phyloP scores from a whole-genome alignment of 1,284 basidiomycete species.

The Leccinum griseonigrum region DNA sequence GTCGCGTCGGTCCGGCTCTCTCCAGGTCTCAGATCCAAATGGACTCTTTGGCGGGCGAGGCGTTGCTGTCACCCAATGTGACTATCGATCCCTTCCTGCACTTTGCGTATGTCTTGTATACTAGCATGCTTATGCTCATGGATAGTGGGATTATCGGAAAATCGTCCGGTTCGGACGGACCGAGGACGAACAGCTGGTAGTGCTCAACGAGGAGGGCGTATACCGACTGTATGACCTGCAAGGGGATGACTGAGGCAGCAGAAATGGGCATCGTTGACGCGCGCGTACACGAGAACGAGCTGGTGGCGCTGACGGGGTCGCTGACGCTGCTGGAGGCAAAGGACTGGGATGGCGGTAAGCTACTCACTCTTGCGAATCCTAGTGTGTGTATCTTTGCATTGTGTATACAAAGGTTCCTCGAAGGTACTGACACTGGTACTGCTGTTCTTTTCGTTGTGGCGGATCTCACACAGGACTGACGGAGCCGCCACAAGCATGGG shows the following conservation, averaged over 20 bases:
- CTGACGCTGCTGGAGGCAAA: conserved; percentile 81
- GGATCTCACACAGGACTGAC: conserved; percentile 51
- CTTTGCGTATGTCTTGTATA: background rate
- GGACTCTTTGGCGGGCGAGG: conserved; percentile 72
- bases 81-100: conserved; percentile 22
- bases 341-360: conserved; percentile 77
- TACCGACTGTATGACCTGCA: conserved; percentile 91
- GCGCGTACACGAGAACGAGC: conserved; percentile 79
- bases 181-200: conserved; percentile 73
- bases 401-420: conserved; percentile 10
- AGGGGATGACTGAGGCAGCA: conserved; percentile 75
- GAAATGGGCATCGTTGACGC: conserved; percentile 88
- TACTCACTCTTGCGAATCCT: conserved; percentile 64
- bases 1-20: conserved; percentile 56
- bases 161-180: conserved; percentile 87
- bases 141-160: conserved; percentile 80
- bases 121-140: background rate
- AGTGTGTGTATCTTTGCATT: conserved; percentile 36
- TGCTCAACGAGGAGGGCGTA: conserved; percentile 89
- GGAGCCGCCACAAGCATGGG: conserved; percentile 80
- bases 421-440: background rate
- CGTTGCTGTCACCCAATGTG: conserved; percentile 66
- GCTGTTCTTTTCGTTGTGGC: background rate
- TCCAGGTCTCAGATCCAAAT: conserved; percentile 78
- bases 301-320: conserved; percentile 83